A percentile compares a stretch with the other conserved stretches of the same genome.
phyloP scores from a whole-genome alignment of 2,329 filamentous ascomycete species.

The Colletotrichum sublineola region DNA sequence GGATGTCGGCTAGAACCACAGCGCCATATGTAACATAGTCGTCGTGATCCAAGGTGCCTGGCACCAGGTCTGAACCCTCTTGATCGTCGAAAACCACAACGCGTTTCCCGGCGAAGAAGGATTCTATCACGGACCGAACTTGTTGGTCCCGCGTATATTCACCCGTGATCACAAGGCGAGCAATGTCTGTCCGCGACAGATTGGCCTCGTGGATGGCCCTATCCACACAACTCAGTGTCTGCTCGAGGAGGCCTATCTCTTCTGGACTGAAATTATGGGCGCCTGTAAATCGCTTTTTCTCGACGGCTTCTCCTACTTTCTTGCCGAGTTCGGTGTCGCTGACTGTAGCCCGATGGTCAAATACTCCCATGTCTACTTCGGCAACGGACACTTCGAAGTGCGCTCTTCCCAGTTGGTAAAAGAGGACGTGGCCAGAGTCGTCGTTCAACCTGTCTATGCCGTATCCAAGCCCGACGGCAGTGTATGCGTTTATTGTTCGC shows the following conservation, averaged over 20 bases:
- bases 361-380: slow-evolving; percentile 12
- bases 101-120: neutral
- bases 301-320: neutral
- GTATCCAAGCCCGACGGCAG: neutral
- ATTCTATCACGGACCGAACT: neutral
- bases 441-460: slow-evolving; percentile 12
- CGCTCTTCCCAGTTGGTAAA: slow-evolving; percentile 10
- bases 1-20: neutral
- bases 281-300: neutral
- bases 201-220: neutral
- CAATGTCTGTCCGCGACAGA: neutral
- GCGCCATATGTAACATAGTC: slow-evolving; percentile 1
- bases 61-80: neutral
- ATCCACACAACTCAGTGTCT: neutral
- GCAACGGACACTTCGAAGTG: slow-evolving; percentile 6
- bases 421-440: neutral
- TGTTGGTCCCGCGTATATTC: neutral
- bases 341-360: neutral
- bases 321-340: neutral
- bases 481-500: neutral
- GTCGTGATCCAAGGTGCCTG: slow-evolving; percentile 2
- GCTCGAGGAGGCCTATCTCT: neutral
- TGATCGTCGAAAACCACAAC: neutral
- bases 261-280: neutral
- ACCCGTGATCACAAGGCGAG: neutral